A percentile compares a stretch with the other conserved stretches of the same genome.
These are phyloP conservation scores for Diplogelasinospora grovesii DNA, from an alignment of 495 filamentous ascomycete species.

Conservation along the genomic window DNA sequence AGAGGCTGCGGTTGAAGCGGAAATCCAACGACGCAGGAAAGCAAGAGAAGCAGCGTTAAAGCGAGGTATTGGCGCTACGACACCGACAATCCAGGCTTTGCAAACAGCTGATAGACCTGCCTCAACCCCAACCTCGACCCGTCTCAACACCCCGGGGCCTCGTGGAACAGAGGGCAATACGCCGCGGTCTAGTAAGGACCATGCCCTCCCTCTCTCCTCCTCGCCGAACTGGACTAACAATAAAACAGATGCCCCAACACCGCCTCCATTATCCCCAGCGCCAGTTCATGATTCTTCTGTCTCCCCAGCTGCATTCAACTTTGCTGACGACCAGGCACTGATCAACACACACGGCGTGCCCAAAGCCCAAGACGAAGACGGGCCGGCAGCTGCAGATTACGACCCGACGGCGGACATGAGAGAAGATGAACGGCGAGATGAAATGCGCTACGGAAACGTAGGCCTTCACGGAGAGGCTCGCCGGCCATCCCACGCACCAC, in stretches of 20 bases:
- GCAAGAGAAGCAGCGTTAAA: conserved; percentile 80
- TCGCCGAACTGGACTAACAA: too few species aligned
- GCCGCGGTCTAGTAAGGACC: conserved; percentile 34
- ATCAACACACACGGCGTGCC: conserved; percentile 50
- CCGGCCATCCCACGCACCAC: conserved; percentile 13
- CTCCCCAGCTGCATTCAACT: conserved; percentile 36
- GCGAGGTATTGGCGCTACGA: conserved; percentile 66
- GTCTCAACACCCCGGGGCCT: conserved; percentile 30
- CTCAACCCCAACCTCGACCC: conserved; percentile 47
- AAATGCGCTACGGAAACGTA: conserved; percentile 49
- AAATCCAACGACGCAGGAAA: conserved; percentile 80
- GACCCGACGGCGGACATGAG: conserved; percentile 90
- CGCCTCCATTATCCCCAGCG: conserved; percentile 31
- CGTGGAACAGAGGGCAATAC: conserved; percentile 33
- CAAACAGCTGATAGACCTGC: conserved; percentile 53
- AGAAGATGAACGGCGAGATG: conserved; percentile 72
- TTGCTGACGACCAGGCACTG: conserved; percentile 56
- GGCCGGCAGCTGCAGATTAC: conserved; percentile 91
- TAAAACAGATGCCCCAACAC: conserved; percentile 19
- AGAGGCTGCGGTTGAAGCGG: conserved; percentile 43
- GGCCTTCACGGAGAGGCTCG: conserved; percentile 38
- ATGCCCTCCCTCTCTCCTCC: background rate
- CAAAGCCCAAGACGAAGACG: conserved; percentile 53
- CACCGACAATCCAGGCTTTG: conserved; percentile 71
- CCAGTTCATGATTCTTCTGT: conserved; percentile 31